Base-by-base conservation (phyloP, 257 asterid species). In the Buddleja alternifolia region DNA sequence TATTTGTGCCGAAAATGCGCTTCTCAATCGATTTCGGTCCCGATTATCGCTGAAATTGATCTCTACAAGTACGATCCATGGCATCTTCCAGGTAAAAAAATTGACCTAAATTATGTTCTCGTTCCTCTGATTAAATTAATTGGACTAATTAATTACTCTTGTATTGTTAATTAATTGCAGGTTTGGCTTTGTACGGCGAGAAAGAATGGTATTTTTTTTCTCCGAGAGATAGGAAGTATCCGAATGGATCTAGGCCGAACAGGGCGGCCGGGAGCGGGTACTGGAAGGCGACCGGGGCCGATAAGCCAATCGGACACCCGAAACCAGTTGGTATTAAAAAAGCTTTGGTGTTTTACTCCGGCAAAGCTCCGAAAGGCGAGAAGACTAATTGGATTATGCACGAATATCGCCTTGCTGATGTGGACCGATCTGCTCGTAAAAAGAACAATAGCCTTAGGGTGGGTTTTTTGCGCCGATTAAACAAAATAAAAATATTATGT, bases 281-380 rank as follows among this genome's bases (percentile, higher is more conserved):
- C 40, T 91, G 97, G 97, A 91, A 91, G 80, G 97, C 97, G 0
- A 91, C 97, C 54, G 97, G 97, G 0, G 97, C 93, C 0, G 97
- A 91, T 75, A 91, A 91, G 79, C 89, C 94, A 53, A 87, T 92
- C 64, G 92, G 95, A 0, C 64, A 71, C 0, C 95, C 96, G 50
- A 89, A 83, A 19, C 63, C 96, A 7, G 75, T 92, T 3, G 98
- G 95, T 0, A 92, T 92, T 1, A 92, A 87, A 72, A 86, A 92
- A 73, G 96, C 97, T 4, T 24, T 91, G 80, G 97, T 91, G 23
- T 91, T 91, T 20, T 91, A 91, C 70, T 75, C 97, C 64, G 97
- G 97, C 14, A 91, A 91, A 70, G 96, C 98, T 8, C 94, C 96
- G 5, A 81, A 66, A 41, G 97, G 97, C 7, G 93, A 81, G 25